Conservation (phyloP, 345 rosid genomes). For the Clarkia xantiana region DNA sequence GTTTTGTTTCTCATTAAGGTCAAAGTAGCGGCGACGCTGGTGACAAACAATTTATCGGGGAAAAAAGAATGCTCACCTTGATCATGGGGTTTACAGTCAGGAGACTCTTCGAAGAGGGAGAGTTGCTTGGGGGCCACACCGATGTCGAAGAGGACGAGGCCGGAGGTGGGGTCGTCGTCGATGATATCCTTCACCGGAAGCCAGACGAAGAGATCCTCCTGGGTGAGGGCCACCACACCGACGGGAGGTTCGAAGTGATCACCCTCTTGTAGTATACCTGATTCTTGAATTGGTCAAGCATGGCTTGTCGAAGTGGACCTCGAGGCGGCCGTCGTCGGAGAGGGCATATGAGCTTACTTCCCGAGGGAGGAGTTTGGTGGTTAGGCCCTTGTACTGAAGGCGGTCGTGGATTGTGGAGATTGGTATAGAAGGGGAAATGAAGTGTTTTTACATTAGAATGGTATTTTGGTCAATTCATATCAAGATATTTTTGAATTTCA, state of each 20-base stretch:
- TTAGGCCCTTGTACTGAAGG: conserved; percentile 60
- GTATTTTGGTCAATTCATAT: too few relatives aligned
- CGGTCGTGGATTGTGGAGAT: conserved; percentile 68
- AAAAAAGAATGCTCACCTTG: too few relatives aligned
- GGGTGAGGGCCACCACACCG: conserved; percentile 61
- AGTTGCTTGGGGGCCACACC: conserved; percentile 73
- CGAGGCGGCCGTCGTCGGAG: conserved; percentile 58
- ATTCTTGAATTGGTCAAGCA: conserved; percentile 58
- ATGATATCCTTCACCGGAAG: conserved; percentile 65
- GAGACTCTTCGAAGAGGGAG: conserved; percentile 71
- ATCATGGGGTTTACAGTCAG: conserved; percentile 41
- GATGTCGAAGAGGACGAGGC: conserved; percentile 72
- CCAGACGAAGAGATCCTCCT: conserved; percentile 83
- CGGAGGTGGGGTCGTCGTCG: conserved; percentile 63
- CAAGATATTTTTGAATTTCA: too few relatives aligned
- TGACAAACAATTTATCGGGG: neutral
- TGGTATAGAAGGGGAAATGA: too few relatives aligned
- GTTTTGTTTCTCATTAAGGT: too few relatives aligned
- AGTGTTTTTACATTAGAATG: too few relatives aligned
- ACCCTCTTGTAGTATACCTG: conserved; percentile 51
- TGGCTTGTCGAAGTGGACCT: conserved; percentile 63
- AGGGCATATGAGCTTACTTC: conserved; percentile 59
- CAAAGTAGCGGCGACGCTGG: neutral
- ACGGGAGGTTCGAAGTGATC: conserved; percentile 60
- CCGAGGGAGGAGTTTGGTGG: conserved; percentile 64